Percentiles rank a stretch among this genome's conserved stretches.
Evolutionary conservation across 2,329 filamentous ascomycete species (phyloP).

Genomic region (Parastagonospora avenae): DNA sequence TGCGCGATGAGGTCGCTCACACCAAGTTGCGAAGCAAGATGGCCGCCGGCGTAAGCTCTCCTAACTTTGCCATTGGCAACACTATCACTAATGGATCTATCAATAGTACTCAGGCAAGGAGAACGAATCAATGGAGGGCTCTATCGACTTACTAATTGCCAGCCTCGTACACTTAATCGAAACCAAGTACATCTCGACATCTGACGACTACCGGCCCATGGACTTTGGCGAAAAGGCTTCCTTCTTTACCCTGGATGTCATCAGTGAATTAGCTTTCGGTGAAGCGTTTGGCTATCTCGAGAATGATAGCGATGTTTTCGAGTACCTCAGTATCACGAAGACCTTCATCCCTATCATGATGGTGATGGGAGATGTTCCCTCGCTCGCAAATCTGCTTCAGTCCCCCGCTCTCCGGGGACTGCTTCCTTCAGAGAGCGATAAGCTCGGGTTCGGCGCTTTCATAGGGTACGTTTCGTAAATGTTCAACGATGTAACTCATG

Average conservation of each 20-base stretch:
- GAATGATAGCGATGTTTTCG: conserved; percentile 54
- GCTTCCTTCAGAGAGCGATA: conserved; percentile 48
- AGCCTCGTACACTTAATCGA: conserved; percentile 55
- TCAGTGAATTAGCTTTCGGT: conserved; percentile 59
- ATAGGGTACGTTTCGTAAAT: conserved; percentile 33
- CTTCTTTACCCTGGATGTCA: conserved; percentile 61
- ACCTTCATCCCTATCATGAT: conserved; percentile 29
- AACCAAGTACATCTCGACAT: conserved; percentile 46
- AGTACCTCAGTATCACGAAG: conserved; percentile 51
- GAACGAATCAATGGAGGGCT: conserved; percentile 55
- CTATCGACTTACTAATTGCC: conserved; percentile 53
- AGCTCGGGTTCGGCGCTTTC: conserved; percentile 45
- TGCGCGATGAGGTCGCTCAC: conserved; percentile 55
- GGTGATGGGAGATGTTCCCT: conserved; percentile 16
- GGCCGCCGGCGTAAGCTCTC: conserved; percentile 44
- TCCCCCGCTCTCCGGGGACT: conserved; percentile 18
- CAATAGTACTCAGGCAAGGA: conserved; percentile 51
- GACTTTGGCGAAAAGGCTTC: conserved; percentile 55
- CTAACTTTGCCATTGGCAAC: conserved; percentile 41
- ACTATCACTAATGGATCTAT: not conserved
- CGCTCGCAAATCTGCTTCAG: conserved; percentile 19
- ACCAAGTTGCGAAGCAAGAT: conserved; percentile 49
- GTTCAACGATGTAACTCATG: not conserved
- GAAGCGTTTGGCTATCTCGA: conserved; percentile 56
- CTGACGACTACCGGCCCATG: conserved; percentile 37